Conservation (phyloP, 352 stramenopile species). For the Phytopythium helicoides region DNA sequence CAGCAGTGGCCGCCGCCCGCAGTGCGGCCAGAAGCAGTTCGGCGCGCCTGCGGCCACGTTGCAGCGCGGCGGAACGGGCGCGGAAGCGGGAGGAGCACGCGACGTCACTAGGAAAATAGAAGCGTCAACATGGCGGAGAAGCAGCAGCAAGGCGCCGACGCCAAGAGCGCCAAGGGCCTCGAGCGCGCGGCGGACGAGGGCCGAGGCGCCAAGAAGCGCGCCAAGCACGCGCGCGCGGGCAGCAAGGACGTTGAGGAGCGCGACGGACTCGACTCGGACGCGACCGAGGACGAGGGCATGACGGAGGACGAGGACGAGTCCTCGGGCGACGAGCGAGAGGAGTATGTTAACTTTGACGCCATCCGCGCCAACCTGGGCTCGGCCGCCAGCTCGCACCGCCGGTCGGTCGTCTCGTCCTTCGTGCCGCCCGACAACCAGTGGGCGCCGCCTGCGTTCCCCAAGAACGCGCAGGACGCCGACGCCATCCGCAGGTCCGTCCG, state of each 20-base stretch:
- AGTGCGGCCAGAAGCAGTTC: too few species aligned
- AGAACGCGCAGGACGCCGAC: conserved; percentile 46
- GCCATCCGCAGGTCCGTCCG: conserved; percentile 57
- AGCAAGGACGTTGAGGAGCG: conserved; percentile 20
- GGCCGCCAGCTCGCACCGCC: conserved; percentile 34
- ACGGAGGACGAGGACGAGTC: conserved; percentile 28
- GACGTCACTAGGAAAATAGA: not conserved
- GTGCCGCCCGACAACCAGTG: conserved; percentile 47
- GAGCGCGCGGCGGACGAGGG: not conserved
- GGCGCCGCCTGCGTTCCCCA: conserved; percentile 47
- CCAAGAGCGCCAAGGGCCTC: not conserved
- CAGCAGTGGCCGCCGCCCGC: too few species aligned
- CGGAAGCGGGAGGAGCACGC: conserved; percentile 1
- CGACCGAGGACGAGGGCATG: conserved; percentile 21
- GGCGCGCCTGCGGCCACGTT: too few species aligned
- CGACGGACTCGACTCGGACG: conserved; percentile 11
- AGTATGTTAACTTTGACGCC: conserved; percentile 40
- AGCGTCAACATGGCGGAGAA: conserved; percentile 12
- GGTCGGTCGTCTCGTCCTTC: conserved; percentile 57
- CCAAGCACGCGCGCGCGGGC: conserved; percentile 19
- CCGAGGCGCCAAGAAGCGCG: conserved; percentile 32
- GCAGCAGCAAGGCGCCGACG: conserved; percentile 1
- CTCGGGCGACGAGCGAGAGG: conserved; percentile 25
- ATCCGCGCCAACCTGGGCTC: conserved; percentile 37
- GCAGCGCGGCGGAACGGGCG: not conserved